Percentiles rank a stretch among this genome's conserved stretches.
Evolutionary conservation across 192 early-diverging fungal species (phyloP).

Genomic region (Rhizoclosmatium sp.): DNA sequence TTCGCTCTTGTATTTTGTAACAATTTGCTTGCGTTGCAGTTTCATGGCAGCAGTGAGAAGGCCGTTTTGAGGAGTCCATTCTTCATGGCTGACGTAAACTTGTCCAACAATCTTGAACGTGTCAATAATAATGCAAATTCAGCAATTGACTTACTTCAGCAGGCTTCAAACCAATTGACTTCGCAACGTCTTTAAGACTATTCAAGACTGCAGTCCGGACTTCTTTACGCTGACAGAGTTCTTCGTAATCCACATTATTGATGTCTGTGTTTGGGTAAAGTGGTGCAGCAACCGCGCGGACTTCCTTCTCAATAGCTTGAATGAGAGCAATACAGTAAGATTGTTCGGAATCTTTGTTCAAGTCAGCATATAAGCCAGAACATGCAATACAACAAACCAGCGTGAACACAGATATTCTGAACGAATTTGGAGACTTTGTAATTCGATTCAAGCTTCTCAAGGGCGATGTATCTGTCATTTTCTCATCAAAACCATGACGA

Average conservation of each 20-base stretch:
- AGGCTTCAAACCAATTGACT: slow-evolving; percentile 69
- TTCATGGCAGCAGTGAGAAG: slow-evolving; percentile 93
- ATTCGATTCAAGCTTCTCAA: slow-evolving; percentile 92
- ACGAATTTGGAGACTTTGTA: slow-evolving; percentile 82
- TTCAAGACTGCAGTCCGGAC: slow-evolving; percentile 57
- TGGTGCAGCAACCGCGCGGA: slow-evolving; percentile 65
- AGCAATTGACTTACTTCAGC: slow-evolving; percentile 56
- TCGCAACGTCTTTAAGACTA: slow-evolving; percentile 66
- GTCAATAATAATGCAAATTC: background rate
- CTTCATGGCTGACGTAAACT: slow-evolving; percentile 72
- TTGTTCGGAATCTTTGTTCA: slow-evolving; percentile 65
- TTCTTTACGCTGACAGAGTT: slow-evolving; percentile 54
- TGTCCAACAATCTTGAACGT: slow-evolving; percentile 55
- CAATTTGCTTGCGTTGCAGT: slow-evolving; percentile 83
- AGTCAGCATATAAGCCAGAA: too few relatives aligned
- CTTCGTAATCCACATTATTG: slow-evolving; percentile 49
- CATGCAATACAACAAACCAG: slow-evolving; percentile 1
- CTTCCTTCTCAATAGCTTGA: slow-evolving; percentile 65
- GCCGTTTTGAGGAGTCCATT: slow-evolving; percentile 92
- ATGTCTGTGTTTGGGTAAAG: slow-evolving; percentile 40
- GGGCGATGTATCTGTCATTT: slow-evolving; percentile 69
- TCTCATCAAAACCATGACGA: background rate
- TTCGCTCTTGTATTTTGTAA: slow-evolving; percentile 67
- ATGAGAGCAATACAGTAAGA: slow-evolving; percentile 81
- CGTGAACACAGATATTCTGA: slow-evolving; percentile 69